Base-by-base conservation (phyloP, 805 yeast genomes). In the Schwanniomyces sp. region DNA sequence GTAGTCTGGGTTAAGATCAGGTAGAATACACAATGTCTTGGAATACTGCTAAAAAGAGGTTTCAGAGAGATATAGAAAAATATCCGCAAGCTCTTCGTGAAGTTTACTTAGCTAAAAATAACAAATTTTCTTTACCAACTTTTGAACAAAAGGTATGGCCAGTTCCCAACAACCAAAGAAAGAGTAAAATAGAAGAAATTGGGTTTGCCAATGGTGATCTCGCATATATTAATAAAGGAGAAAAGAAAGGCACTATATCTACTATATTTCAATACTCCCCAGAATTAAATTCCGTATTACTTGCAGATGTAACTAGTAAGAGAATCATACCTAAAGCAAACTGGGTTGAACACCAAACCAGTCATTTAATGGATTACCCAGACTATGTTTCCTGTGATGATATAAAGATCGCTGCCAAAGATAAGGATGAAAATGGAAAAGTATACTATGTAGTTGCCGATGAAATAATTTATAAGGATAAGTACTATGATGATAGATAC, bases 371-470 rank as follows among this genome's bases (percentile, higher is more conserved):
- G 21, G 84, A 85, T 30, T 79, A 80, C 58, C 96, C 96, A 34
- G 71, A 70, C 34, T 77, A 84, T 5, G 76, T 88, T 26, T 79
- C 81, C 32, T 76, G 79, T 51, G 70, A 72, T 21, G 81, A 85
- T 53, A 70, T 91, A 48, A 84, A 85, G 60, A 78, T 92, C 43
- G 94, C 92, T 1, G 91, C 92, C 21, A 87, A 86, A 52, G 77
- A 88, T 42, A 81, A 75, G 45, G 84, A 85, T 53, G 89, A 82
- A 43, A 75, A 77, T 24, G 92, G 92, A 2, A 64, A 74, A 8
- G 68, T 77, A 39, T 79, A 77, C 56, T 85, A 88, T 37, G 87
- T 90, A 11, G 96, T 91, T 3, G 90, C 96, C 25, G 86, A 88
- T 56, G 82, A 83, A 40, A 62, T 92, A 16, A 82, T 76, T 26